These are phyloP conservation scores for Danielozyma ontarioensis DNA, from an alignment of 805 yeast species.

Conservation along the genomic window DNA sequence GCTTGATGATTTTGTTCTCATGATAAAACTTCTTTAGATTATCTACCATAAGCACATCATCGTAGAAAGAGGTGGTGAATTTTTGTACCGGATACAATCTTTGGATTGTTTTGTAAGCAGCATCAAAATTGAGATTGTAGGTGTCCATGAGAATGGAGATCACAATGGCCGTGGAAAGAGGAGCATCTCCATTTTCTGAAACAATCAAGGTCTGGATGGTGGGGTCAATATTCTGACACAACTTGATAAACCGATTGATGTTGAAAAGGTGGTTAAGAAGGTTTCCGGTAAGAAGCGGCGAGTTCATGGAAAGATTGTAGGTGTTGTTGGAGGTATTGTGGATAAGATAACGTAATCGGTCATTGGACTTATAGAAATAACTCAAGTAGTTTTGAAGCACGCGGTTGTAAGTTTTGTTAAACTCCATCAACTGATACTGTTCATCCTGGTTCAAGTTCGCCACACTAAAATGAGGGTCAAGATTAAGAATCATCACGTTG, in stretches of 20 bases:
- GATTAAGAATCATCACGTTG: constrained; percentile 31
- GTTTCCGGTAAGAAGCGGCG: constrained; percentile 35
- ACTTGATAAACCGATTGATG: constrained; percentile 28
- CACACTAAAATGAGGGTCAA: constrained; percentile 29
- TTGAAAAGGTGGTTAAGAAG: constrained; percentile 32
- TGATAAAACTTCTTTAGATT: constrained; percentile 31
- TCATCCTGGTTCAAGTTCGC: constrained; percentile 13
- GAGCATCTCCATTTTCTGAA: constrained; percentile 23
- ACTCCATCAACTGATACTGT: constrained; percentile 17
- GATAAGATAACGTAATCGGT: constrained; percentile 21
- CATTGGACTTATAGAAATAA: constrained; percentile 30
- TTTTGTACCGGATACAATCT: constrained; percentile 9
- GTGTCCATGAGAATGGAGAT: constrained; percentile 37
- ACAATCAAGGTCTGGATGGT: constrained; percentile 27
- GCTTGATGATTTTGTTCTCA: constrained; percentile 30
- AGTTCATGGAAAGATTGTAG: constrained; percentile 16
- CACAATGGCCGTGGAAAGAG: constrained; percentile 26
- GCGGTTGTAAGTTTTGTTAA: constrained; percentile 23
- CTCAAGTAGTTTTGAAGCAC: constrained; percentile 34
- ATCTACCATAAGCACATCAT: constrained; percentile 35
- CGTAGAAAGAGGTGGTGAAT: constrained; percentile 28
- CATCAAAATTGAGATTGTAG: constrained; percentile 29
- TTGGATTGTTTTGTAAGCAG: constrained; percentile 17
- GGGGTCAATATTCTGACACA: constrained; percentile 28
- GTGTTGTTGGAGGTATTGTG: constrained; percentile 24